Base-by-base conservation (phyloP, 345 rosid species). In the Arabis alpina region DNA sequence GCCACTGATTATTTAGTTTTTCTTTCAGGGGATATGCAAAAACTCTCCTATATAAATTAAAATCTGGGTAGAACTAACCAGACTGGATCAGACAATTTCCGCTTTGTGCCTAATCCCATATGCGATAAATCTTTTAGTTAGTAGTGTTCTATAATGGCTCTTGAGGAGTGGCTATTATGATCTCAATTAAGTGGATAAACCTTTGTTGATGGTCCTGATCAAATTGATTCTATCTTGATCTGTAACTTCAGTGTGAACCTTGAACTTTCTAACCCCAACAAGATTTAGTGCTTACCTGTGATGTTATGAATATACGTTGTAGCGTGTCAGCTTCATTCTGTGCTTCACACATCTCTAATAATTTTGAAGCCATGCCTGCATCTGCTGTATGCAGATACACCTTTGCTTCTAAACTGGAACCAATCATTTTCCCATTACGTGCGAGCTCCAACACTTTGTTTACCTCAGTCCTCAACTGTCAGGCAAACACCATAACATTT, bases 381-480 rank as follows among this genome's bases (percentile, higher is more conserved):
- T 93, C 86, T n/a, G 81, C 71, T 2, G 89, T 73, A 64, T 80
- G 80, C 24, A 90, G 62, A 74, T 83, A 86, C 62, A 90, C 98
- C 77, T 91, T 88, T 43, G 98, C 97, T 66, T 93, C 98, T 63
- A 93, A 78, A 83, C 97, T 91, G 8, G 98, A 91, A 68, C 97
- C 98, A 10, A 93, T 93, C 70, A 91, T 64, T 79, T 90, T 93
- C 74, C 71, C 89, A 4, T 75, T 78, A 42, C 97, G 94, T 83
- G 97, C 98, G 55, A 79, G 73, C 84, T 89, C 98, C 76, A 93
- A 61, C 59, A 89, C 92, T 71, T 91, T 93, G 70, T 93, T 93
- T 80, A 93, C 96, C 93, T 93, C 97, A 2, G 88, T 88, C 77
- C 98, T 86, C 79, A 93, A 83, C 94, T 93, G 88, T 45, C 61